Conservation (phyloP, 495 filamentous ascomycete genomes). For the Xylaria palmicola region DNA sequence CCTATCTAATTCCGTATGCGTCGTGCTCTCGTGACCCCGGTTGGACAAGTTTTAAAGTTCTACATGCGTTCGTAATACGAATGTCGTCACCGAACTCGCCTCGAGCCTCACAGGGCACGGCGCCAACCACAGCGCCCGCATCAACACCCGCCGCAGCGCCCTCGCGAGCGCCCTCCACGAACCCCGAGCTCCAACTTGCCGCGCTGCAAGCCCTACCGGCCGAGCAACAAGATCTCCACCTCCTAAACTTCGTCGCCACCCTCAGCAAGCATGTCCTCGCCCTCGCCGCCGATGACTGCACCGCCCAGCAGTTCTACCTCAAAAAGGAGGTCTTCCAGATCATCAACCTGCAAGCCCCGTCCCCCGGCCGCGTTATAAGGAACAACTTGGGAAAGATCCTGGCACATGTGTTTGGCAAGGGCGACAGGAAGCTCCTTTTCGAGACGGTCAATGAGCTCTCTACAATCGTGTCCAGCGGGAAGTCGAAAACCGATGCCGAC, state of each 20-base stretch:
- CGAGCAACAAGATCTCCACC: conserved; percentile 93
- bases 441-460: conserved; percentile 91
- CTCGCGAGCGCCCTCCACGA: conserved; percentile 35
- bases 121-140: conserved; percentile 15
- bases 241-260: conserved; percentile 83
- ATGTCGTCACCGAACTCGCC: conserved; percentile 20
- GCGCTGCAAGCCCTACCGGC: conserved; percentile 88
- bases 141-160: conserved; percentile 26
- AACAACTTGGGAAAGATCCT: conserved; percentile 85
- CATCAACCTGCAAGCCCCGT: conserved; percentile 78
- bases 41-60: background rate
- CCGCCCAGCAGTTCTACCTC: conserved; percentile 81
- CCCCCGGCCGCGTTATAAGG: conserved; percentile 83
- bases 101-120: conserved; percentile 27
- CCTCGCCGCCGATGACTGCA: conserved; percentile 73
- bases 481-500: conserved; percentile 71
- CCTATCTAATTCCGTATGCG: background rate
- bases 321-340: conserved; percentile 91
- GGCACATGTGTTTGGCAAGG: conserved; percentile 78
- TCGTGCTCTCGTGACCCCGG: no score
- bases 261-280: conserved; percentile 76
- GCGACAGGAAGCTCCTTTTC: conserved; percentile 87
- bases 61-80: background rate
- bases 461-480: conserved; percentile 70
- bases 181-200: conserved; percentile 74